These are phyloP conservation scores for Ballota nigra DNA, from an alignment of 257 asterid genomes.

Conservation along the genomic window DNA sequence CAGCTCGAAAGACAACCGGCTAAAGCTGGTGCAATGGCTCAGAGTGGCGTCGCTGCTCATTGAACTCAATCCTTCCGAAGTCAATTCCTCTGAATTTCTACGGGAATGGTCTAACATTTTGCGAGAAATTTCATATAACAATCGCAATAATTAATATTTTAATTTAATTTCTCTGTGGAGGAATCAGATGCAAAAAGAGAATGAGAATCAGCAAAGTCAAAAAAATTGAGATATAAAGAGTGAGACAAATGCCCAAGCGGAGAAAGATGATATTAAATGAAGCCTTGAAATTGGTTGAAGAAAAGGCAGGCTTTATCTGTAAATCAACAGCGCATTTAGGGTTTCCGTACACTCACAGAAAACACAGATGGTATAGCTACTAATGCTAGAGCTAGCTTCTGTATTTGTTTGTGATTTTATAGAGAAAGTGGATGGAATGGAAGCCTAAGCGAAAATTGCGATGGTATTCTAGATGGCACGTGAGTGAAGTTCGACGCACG, in stretches of 20 bases:
- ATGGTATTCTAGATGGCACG: conserved; percentile 31
- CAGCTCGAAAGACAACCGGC: conserved; percentile 65
- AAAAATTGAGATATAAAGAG: conserved; percentile 21
- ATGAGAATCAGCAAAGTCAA: conserved; percentile 23
- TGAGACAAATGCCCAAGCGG: conserved; percentile 19
- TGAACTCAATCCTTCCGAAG: no score
- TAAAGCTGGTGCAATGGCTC: conserved; percentile 58
- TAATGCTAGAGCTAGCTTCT: conserved; percentile 22
- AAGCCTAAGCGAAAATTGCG: background rate
- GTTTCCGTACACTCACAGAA: conserved; percentile 41
- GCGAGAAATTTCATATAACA: conserved; percentile 23
- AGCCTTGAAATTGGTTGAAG: conserved; percentile 17
- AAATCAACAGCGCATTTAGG: conserved; percentile 22
- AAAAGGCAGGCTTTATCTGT: conserved; percentile 26
- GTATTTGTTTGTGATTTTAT: background rate
- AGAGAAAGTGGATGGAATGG: background rate
- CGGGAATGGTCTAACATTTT: conserved; percentile 34
- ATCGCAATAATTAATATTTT: background rate
- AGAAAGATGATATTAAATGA: background rate
- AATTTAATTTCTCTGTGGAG: background rate
- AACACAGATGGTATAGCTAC: conserved; percentile 19
- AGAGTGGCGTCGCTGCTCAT: conserved; percentile 61
- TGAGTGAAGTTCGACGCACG: conserved; percentile 24
- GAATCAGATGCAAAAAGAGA: conserved; percentile 30
- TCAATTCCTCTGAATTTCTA: conserved; percentile 34